phyloP scores from a whole-genome alignment of 2,329 filamentous ascomycete species.

The Alternaria gansuensis region DNA sequence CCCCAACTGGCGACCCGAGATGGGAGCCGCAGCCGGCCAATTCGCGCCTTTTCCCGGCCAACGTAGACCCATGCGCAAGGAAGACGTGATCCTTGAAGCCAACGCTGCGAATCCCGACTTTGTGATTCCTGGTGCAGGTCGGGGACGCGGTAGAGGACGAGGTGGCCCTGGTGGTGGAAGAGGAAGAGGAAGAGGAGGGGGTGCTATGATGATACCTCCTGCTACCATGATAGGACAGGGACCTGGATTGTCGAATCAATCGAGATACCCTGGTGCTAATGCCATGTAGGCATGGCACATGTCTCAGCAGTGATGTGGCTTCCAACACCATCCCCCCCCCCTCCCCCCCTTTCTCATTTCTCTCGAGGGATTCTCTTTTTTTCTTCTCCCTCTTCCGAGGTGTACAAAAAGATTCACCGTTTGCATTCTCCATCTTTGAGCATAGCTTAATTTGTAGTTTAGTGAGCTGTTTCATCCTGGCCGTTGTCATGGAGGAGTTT shows the following conservation, averaged over 20 bases:
- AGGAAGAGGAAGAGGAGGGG: conserved; percentile 41
- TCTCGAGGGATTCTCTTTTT: not conserved
- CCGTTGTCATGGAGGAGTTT: not conserved
- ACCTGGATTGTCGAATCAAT: conserved; percentile 42
- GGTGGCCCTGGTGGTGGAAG: conserved; percentile 29
- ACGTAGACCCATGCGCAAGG: conserved; percentile 58
- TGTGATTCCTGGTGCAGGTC: conserved; percentile 66
- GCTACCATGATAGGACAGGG: conserved; percentile 40
- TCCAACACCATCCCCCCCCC: not conserved
- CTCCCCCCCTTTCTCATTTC: not conserved
- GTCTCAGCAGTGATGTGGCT: not conserved
- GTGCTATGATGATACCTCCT: conserved; percentile 39
- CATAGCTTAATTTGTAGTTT: conserved; percentile 22
- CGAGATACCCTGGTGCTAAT: conserved; percentile 47
- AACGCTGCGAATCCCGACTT: conserved; percentile 81
- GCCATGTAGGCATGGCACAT: conserved; percentile 39
- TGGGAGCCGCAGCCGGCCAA: conserved; percentile 52
- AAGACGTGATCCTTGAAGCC: conserved; percentile 75
- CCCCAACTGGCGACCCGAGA: conserved; percentile 76
- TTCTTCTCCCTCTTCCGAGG: not conserved
- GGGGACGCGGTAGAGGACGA: conserved; percentile 47
- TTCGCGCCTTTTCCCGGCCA: conserved; percentile 45
- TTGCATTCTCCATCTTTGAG: conserved; percentile 11
- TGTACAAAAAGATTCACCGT: conserved; percentile 8
- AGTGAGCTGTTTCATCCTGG: not conserved